Evolutionary conservation across 208 protist genomes (phyloP).

Genomic region (Acanthamoeba lugdunensis): DNA sequence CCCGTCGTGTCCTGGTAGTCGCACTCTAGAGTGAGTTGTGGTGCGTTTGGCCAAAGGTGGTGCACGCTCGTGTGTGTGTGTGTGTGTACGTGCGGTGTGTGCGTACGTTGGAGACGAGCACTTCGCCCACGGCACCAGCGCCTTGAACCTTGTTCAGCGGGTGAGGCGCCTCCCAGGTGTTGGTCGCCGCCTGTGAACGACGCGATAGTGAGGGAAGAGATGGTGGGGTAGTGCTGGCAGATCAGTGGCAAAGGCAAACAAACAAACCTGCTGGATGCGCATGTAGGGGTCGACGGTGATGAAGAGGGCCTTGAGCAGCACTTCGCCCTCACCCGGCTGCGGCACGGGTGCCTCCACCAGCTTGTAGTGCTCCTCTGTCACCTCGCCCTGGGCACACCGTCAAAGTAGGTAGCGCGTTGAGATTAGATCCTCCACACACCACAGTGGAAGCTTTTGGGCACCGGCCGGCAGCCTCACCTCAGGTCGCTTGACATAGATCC

Average conservation of each 20-base stretch:
- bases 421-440: background rate
- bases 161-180: conserved; percentile 40
- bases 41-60: too few relatives aligned
- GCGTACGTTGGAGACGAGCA: conserved; percentile 42
- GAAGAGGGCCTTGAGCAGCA: conserved; percentile 13
- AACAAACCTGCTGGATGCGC: conserved; percentile 68
- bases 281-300: conserved; percentile 72
- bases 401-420: background rate
- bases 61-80: too few relatives aligned
- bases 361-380: conserved; percentile 60
- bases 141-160: conserved; percentile 50
- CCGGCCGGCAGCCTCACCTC: background rate
- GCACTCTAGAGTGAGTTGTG: too few relatives aligned
- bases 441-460: background rate
- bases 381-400: background rate
- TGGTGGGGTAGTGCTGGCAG: background rate
- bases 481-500: conserved; percentile 66
- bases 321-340: conserved; percentile 45
- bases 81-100: too few relatives aligned
- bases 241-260: background rate
- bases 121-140: conserved; percentile 1
- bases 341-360: conserved; percentile 32
- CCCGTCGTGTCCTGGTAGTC: conserved; percentile 14
- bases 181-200: conserved; percentile 6
- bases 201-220: background rate